Percentiles rank a stretch among this genome's conserved stretches.
Conservation (phyloP, 225 moss, liverwort and hornwort species). For the Bryum argenteum region DNA sequence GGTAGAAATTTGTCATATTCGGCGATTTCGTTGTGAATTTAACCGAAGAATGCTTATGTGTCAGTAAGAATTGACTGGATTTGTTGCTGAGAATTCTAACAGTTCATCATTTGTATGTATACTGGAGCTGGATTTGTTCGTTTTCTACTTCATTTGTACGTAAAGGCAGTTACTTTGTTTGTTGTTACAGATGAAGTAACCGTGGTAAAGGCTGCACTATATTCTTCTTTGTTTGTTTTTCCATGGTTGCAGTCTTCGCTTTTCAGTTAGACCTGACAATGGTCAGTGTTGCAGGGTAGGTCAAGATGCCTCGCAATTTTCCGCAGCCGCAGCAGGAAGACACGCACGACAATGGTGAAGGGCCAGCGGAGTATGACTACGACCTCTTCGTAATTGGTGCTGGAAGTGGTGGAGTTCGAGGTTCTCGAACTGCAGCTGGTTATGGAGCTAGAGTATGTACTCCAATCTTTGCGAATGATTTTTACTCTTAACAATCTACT, state of each 20-base stretch:
- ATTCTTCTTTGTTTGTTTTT: no score
- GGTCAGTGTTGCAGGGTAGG: slow-evolving; percentile 23
- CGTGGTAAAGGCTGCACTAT: no score
- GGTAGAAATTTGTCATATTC: no score
- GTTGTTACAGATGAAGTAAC: background rate
- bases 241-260: no score
- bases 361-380: slow-evolving; percentile 63
- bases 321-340: slow-evolving; percentile 41
- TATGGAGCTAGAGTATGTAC: slow-evolving; percentile 68
- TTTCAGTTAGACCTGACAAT: background rate
- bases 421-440: slow-evolving; percentile 70
- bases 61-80: no score
- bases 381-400: slow-evolving; percentile 91
- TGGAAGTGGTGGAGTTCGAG: slow-evolving; percentile 90
- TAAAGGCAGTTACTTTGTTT: background rate
- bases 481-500: background rate
- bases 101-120: no score
- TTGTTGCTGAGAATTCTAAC: no score
- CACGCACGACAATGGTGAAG: slow-evolving; percentile 45
- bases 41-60: no score
- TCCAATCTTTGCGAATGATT: background rate
- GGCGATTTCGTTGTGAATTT: no score
- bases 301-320: slow-evolving; percentile 56
- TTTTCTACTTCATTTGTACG: background rate
- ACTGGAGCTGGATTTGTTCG: background rate